These are phyloP conservation scores for Microbotryum silenes-acaulis DNA, from an alignment of 1,284 basidiomycete species.

Conservation along the genomic window DNA sequence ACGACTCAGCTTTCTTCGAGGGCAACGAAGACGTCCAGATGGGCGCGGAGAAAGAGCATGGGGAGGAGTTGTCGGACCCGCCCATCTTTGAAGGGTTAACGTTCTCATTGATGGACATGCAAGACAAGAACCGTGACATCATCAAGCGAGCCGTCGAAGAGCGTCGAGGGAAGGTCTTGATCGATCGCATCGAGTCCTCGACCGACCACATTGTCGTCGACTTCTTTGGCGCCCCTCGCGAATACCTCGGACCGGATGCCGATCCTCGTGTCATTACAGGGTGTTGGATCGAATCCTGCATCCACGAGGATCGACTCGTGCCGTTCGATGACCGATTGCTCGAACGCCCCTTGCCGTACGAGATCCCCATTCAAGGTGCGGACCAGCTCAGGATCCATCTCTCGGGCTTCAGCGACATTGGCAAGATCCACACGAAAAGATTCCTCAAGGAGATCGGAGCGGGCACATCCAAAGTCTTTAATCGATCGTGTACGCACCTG, in stretches of 20 bases:
- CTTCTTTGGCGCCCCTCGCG: constrained; percentile 4
- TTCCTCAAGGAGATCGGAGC: constrained; percentile 15
- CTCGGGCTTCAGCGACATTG: constrained; percentile 11
- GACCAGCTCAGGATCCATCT: constrained; percentile 9
- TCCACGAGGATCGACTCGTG: constrained; percentile 6
- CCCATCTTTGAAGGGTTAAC: constrained; percentile 12
- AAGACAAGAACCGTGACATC: neutral
- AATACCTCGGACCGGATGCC: neutral
- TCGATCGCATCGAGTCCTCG: constrained; percentile 1
- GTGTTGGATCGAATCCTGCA: constrained; percentile 29
- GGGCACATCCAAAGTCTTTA: constrained; percentile 56
- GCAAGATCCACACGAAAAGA: constrained; percentile 10
- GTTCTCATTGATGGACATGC: constrained; percentile 10
- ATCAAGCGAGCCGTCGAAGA: neutral
- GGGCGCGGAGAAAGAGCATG: neutral
- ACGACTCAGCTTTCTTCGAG: constrained; percentile 28
- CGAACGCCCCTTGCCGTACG: constrained; percentile 17
- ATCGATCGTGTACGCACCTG: constrained; percentile 43
- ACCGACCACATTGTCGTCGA: constrained; percentile 7
- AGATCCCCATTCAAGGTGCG: constrained; percentile 11
- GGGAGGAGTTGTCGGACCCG: neutral
- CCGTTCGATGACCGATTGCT: constrained; percentile 6
- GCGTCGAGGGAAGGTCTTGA: neutral
- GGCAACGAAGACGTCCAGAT: neutral
- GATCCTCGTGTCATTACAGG: constrained; percentile 18